A percentile compares a stretch with the other conserved stretches of the same genome.
Evolutionary conservation across 2,329 filamentous ascomycete species (phyloP).

Genomic region (Neocatenulostroma microsporum): DNA sequence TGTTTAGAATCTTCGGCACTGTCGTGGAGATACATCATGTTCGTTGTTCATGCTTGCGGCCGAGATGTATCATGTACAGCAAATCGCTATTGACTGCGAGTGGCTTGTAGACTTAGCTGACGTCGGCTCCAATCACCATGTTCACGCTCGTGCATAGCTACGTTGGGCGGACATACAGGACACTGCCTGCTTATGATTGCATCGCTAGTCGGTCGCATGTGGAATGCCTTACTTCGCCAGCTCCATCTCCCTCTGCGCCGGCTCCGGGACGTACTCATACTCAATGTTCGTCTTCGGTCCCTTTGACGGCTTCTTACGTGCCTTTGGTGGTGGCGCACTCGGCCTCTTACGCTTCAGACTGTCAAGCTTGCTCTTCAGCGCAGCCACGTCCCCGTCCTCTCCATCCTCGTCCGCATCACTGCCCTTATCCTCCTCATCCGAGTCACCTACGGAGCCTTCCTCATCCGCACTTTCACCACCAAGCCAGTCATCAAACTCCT

Average conservation of each 20-base stretch:
- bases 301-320: conserved; percentile 51
- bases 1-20: no score
- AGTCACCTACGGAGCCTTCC: conserved; percentile 44
- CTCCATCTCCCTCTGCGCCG: conserved; percentile 39
- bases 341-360: conserved; percentile 51
- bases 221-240: conserved; percentile 22
- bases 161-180: no score
- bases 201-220: no score
- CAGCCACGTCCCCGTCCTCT: conserved; percentile 46
- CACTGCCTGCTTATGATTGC: no score
- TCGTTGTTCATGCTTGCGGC: no score
- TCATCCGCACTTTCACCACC: conserved; percentile 56
- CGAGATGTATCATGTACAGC: no score
- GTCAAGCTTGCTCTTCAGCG: conserved; percentile 49
- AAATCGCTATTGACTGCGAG: no score
- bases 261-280: conserved; percentile 63
- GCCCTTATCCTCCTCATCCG: conserved; percentile 43
- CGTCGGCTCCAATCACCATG: no score
- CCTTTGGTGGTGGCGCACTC: conserved; percentile 43
- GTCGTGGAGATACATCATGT: no score
- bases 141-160: no score
- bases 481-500: conserved; percentile 93
- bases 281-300: conserved; percentile 65
- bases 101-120: no score
- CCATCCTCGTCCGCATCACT: conserved; percentile 44